A percentile compares a stretch with the other conserved stretches of the same genome.
phyloP scores from a whole-genome alignment of 2,329 filamentous ascomycete genomes.

The Ophiostoma australiae region DNA sequence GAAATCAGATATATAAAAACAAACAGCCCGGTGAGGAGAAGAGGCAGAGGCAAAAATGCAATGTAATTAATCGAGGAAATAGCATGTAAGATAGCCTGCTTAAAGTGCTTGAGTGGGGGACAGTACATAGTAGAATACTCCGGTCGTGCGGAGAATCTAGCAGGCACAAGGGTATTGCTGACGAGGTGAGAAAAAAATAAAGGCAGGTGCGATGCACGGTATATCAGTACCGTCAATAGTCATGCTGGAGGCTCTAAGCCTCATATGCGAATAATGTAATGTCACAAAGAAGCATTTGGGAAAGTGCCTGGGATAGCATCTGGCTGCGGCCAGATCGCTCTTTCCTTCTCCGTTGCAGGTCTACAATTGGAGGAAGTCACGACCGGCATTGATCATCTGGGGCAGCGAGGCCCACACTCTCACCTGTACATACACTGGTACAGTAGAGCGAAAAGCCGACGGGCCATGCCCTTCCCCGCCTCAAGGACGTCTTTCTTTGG shows the following conservation, averaged over 20 bases:
- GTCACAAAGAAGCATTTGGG: background rate
- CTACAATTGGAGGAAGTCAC: slow-evolving; percentile 25
- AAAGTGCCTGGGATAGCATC: background rate
- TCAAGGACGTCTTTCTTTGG: background rate
- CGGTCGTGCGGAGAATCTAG: slow-evolving; percentile 1
- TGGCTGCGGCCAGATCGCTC: background rate
- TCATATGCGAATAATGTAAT: too few species aligned
- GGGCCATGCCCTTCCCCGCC: slow-evolving; percentile 17
- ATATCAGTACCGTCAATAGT: background rate
- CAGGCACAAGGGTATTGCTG: background rate
- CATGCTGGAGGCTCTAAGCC: background rate
- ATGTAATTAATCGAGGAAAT: background rate
- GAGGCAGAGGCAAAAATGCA: background rate
- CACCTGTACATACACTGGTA: background rate
- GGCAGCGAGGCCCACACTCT: slow-evolving; percentile 2
- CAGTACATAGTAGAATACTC: background rate
- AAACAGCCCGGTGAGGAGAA: background rate
- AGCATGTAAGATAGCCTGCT: background rate
- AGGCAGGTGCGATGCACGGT: background rate
- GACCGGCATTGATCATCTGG: slow-evolving; percentile 17
- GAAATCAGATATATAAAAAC: slow-evolving; percentile 3
- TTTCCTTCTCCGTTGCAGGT: slow-evolving; percentile 17
- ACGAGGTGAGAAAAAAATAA: background rate
- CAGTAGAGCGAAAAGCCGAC: background rate
- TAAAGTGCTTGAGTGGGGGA: background rate